Evolutionary conservation across 1,139 yeast genomes (phyloP), one percentile per base, ranked within the genome.

Genomic region (Maudiozyma humilis): DNA sequence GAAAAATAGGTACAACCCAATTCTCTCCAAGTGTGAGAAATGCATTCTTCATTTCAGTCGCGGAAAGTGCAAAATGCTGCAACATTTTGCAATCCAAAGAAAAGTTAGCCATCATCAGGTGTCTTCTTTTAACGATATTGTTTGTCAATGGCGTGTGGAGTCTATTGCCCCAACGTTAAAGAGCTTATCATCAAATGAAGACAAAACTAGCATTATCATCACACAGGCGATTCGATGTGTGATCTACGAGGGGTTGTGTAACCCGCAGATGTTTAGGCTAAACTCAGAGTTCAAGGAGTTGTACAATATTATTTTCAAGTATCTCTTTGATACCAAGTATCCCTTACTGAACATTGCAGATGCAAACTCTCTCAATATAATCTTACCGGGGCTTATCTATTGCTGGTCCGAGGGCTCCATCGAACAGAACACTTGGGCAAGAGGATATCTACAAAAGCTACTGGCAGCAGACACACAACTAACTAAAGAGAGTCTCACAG

Each of bases 131-230:
- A 65, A 78, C 46, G 62, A 68, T 34, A 62, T 73, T 3, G 73
- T 82, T 0, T 62, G 72, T 15, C 54, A 54, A 4, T 82, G 89
- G 88, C 78, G 80, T 51, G 59, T 73, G 1, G 56, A 60, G 6
- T 52, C 69, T 3, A 47, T 72, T 4, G 43, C 58, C 4, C 56
- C 63, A 13, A 59, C 62, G 4, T 55, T 70, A 10, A 52, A 53
- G 10, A 55, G 57, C 15, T 64, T 62, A 12, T 50, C 62, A 6
- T 51, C 50, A 6, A 45, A 47, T 14, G 58, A 56, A 33, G 58
- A 55, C 33, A 51, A 52, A 31, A 46, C 56, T 3, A 43, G 41
- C 2, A 42, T 55, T 4, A 43, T 45, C 3, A 48, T 65, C n/a
- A 59, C 66, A 1, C 47, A 42, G 25, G 59, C 55, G 13, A 44